phyloP scores from a whole-genome alignment of 176 grass and related monocot species.

The Zoysia pacifica region DNA sequence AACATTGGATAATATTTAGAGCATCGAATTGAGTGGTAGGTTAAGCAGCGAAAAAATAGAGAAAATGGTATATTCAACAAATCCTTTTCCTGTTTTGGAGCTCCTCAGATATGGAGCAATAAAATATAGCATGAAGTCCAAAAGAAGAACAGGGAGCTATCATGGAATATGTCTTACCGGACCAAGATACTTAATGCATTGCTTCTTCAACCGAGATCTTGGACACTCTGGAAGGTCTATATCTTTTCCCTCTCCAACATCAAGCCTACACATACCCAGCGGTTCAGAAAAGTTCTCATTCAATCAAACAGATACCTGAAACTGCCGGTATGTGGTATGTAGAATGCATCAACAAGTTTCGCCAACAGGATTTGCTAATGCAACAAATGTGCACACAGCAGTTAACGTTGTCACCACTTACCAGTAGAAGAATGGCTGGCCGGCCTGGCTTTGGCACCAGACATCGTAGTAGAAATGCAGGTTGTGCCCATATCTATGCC shows the following conservation, averaged over 20 bases:
- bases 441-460: slow-evolving; percentile 75
- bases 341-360: background rate
- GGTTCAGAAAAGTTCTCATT: background rate
- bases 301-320: background rate
- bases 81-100: background rate
- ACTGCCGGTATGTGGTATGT: background rate
- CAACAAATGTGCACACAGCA: background rate
- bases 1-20: slow-evolving; percentile 14
- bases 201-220: slow-evolving; percentile 61
- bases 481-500: slow-evolving; percentile 93
- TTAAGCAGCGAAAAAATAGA: background rate
- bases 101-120: background rate
- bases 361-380: background rate
- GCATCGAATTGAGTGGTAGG: background rate
- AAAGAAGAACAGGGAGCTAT: slow-evolving; percentile 2
- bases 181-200: slow-evolving; percentile 91
- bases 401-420: slow-evolving; percentile 69
- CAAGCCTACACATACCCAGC: slow-evolving; percentile 57
- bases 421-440: slow-evolving; percentile 99
- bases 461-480: slow-evolving; percentile 82
- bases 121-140: background rate
- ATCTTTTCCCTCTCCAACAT: slow-evolving; percentile 87
- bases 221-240: slow-evolving; percentile 72
- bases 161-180: slow-evolving; percentile 62
- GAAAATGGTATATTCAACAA: background rate